Conservation (phyloP, 208 protist species). For the Naegleria gruberi region DNA sequence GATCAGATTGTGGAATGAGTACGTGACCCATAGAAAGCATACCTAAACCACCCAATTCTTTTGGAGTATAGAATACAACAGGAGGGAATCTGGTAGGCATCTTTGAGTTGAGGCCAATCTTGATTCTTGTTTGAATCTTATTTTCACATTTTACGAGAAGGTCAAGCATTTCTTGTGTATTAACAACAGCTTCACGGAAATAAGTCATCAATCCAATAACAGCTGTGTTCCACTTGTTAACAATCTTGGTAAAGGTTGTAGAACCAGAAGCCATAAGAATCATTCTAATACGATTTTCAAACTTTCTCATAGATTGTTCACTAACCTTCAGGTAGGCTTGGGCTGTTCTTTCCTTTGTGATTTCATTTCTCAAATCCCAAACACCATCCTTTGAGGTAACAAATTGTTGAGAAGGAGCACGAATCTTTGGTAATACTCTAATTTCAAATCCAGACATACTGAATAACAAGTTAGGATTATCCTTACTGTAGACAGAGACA, state of each 20-base stretch:
- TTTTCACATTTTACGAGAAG: conserved; percentile 99
- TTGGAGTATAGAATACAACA: conserved; percentile 98
- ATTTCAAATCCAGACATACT: conserved; percentile 99
- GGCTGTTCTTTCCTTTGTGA: conserved; percentile 97
- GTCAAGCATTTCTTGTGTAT: conserved; percentile 93
- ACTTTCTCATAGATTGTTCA: conserved; percentile 83
- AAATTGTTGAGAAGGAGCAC: conserved; percentile 77
- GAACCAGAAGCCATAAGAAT: conserved; percentile 99
- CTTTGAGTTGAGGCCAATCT: conserved; percentile 99
- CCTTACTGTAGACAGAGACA: conserved; percentile 98
- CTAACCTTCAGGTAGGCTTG: conserved; percentile 97
- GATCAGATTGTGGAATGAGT: conserved; percentile 98
- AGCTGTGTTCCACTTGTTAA: conserved; percentile 99
- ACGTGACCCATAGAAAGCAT: conserved; percentile 99
- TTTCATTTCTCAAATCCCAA: conserved; percentile 97
- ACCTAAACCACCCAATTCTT: conserved; percentile 94
- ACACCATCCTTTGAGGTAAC: conserved; percentile 91
- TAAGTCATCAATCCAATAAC: conserved; percentile 99
- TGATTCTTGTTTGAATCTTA: conserved; percentile 99
- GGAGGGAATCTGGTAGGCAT: conserved; percentile 99
- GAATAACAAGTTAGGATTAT: conserved; percentile 99
- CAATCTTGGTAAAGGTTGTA: conserved; percentile 99
- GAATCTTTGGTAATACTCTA: conserved; percentile 71
- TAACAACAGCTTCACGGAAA: conserved; percentile 97
- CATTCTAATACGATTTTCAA: conserved; percentile 96